Percentiles rank a stretch among this genome's conserved stretches.
Conservation (phyloP, 495 filamentous ascomycete genomes). For the Tuber umbilicatum region DNA sequence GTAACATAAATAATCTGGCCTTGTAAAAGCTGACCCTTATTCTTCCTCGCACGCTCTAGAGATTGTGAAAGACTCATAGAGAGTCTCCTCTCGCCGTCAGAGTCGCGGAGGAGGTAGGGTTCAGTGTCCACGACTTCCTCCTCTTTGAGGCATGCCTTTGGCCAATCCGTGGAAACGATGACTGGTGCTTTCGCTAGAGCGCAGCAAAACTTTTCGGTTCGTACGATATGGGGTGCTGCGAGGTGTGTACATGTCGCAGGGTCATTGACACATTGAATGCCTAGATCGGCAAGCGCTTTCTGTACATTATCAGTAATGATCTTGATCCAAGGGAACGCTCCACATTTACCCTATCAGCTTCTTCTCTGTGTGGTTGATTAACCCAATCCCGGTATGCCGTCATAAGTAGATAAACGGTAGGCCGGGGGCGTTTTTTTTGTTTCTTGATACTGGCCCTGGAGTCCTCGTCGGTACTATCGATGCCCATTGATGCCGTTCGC, state of each 20-base stretch:
- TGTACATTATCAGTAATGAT: conserved; percentile 45
- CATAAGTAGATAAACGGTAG: conserved; percentile 35
- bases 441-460: conserved; percentile 24
- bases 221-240: conserved; percentile 74
- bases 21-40: conserved; percentile 65
- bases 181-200: conserved; percentile 70
- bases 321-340: not conserved
- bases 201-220: conserved; percentile 87
- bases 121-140: conserved; percentile 54
- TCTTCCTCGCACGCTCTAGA: conserved; percentile 61
- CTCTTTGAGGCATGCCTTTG: conserved; percentile 62
- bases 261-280: conserved; percentile 72
- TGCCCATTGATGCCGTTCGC: conserved; percentile 47
- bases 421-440: conserved; percentile 32
- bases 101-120: conserved; percentile 62
- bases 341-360: conserved; percentile 65
- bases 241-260: conserved; percentile 72
- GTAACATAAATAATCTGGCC: conserved; percentile 75
- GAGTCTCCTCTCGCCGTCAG: conserved; percentile 61
- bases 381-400: conserved; percentile 39
- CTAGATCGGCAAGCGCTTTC: conserved; percentile 75
- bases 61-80: conserved; percentile 61
- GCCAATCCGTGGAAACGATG: conserved; percentile 68
- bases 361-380: conserved; percentile 59
- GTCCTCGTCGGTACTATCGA: conserved; percentile 21